Evolutionary conservation across 1,284 basidiomycete species (phyloP).

Genomic region (Moesziomyces parantarcticus): DNA sequence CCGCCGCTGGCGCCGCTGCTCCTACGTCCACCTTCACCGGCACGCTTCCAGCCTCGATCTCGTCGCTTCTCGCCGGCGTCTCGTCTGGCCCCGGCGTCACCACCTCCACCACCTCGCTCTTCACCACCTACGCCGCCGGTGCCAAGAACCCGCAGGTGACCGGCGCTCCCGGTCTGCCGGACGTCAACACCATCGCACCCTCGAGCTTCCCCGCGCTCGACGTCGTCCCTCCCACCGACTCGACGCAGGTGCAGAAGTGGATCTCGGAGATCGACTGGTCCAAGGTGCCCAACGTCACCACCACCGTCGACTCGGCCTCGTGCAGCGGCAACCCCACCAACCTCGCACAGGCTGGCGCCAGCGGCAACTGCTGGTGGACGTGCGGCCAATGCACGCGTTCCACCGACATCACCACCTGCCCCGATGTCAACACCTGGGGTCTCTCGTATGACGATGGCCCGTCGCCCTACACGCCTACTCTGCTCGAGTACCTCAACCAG

Average conservation of each 20-base stretch:
- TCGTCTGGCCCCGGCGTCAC: constrained; percentile 44
- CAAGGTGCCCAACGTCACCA: constrained; percentile 77
- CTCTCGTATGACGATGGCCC: constrained; percentile 83
- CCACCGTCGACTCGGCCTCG: constrained; percentile 73
- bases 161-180: constrained; percentile 55
- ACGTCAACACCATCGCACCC: constrained; percentile 32
- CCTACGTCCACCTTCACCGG: constrained; percentile 55
- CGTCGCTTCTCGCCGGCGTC: constrained; percentile 46
- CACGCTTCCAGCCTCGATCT: constrained; percentile 50
- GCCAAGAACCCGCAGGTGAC: constrained; percentile 56
- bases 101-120: constrained; percentile 49
- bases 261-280: constrained; percentile 75
- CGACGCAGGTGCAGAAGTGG: constrained; percentile 79
- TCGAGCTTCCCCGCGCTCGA: constrained; percentile 79
- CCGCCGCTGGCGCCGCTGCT: constrained; percentile 25
- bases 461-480: constrained; percentile 78
- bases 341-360: constrained; percentile 71
- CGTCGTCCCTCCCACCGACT: constrained; percentile 75
- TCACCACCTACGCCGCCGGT: constrained; percentile 52
- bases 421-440: constrained; percentile 79
- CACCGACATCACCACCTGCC: constrained; percentile 81
- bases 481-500: constrained; percentile 76
- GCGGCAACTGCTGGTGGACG: constrained; percentile 82
- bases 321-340: constrained; percentile 76
- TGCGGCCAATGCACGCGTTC: constrained; percentile 81